Evolutionary conservation across 257 asterid species (phyloP), one percentile per base, ranked within the genome.

Genomic region (Fraxinus excelsior): DNA sequence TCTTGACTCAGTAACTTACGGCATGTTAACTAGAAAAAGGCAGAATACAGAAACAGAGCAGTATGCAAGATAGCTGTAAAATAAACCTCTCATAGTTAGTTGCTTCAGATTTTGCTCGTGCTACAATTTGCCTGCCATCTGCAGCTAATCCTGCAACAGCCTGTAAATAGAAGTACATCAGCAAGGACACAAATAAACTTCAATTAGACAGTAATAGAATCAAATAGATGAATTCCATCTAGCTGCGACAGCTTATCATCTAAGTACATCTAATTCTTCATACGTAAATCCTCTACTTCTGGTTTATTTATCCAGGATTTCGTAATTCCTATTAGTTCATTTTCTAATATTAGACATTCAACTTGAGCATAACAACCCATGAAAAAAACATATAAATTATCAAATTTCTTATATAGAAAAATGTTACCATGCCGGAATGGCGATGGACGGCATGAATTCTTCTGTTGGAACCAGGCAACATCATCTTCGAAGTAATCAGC

Each of bases 81-180:
- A 78, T 84, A 66, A 74, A 90, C 96, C 91, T 93, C 82, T 90
- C 94, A 70, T 91, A 91, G 60, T 82, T 93, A 81, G 86, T 87
- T 74, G 98, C 98, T 83, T 93, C 97, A 76, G 98, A 80, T 77
- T 93, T 93, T 34, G 98, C 91, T 51, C 98, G 81, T 21, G 94
- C 81, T 79, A 93, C 98, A 84, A 93, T 93, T 84, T 93, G 98
- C 75, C 98, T 85, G 35, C 98, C 98, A 83, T 93, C 98, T 44
- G 98, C 98, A 80, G 98, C 98, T 71, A 93, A 80, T 58, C 98
- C 98, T 66, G 98, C 98, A 82, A 91, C 97, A 79, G 94, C 96
- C 97, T 93, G 77, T 56, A 79, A 53, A 69, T 35, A 71, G 77
- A 37, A 74, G 76, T 75, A 62, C 32, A 72, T 72, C 70, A 77